These are phyloP conservation scores for Alloteropsis semialata DNA, from an alignment of 176 grass and related monocot genomes.

Conservation along the genomic window DNA sequence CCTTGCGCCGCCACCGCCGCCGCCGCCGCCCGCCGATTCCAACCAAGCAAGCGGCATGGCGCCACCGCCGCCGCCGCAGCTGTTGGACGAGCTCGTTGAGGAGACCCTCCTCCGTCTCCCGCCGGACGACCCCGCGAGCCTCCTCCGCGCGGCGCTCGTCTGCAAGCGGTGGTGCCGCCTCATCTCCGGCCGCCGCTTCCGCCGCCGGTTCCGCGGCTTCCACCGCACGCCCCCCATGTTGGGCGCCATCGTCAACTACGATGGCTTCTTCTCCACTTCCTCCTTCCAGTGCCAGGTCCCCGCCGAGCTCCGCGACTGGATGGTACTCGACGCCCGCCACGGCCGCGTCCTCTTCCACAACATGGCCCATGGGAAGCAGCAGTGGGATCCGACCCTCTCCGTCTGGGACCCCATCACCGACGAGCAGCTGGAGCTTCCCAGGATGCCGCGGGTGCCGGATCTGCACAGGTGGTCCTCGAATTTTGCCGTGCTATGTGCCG, in stretches of 20 bases:
- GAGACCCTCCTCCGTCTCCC: constrained; percentile 29
- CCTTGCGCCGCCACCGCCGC: neutral
- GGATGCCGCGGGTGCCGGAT: neutral
- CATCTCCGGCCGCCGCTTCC: neutral
- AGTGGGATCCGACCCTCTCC: neutral
- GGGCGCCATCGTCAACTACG: constrained; percentile 4
- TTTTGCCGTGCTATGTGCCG: neutral
- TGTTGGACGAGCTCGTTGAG: neutral
- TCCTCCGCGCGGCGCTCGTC: constrained; percentile 2
- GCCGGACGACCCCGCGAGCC: neutral
- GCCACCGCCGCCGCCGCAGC: neutral
- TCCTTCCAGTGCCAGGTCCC: neutral
- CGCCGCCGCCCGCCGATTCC: neutral
- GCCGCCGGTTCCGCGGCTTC: constrained; percentile 1
- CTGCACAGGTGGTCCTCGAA: neutral
- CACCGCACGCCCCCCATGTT: constrained; percentile 21
- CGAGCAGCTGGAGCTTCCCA: neutral
- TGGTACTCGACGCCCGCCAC: neutral
- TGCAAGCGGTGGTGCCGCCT: constrained; percentile 8
- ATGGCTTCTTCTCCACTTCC: neutral
- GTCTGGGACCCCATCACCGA: neutral
- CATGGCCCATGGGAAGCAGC: neutral
- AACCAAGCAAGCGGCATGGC: neutral
- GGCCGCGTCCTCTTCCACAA: neutral
- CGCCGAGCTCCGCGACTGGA: neutral